Base-by-base conservation (phyloP, 805 yeast species). In the Vanderwaltozyma tropicalis region DNA sequence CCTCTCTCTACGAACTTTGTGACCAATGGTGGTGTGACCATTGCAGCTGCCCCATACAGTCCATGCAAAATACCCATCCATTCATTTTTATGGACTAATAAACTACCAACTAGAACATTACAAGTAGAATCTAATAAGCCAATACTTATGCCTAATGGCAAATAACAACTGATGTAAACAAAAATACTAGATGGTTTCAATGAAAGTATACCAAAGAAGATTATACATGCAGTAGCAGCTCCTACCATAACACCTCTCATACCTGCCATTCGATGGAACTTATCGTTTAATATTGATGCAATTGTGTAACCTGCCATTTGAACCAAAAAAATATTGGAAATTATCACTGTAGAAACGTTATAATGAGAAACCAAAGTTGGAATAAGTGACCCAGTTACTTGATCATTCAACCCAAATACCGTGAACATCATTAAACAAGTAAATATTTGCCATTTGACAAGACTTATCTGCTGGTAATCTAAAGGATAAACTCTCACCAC, bases 11-110 rank as follows among this genome's bases (percentile, higher is more conserved):
- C 57, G 36, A 64, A 53, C 35, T 51, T 44, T 0, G 84, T 73
- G 3, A 80, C 78, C 22, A 77, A 52, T 15, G 83, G 68, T 2
- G 94, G 88, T 2, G 85, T 69, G 1, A 77, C 45, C 32, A 83
- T 76, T 1, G 87, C 84, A 2, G 88, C 87, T 3, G 75, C 47
- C 1, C 94, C 94, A 55, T 80, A 82, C 12, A 66, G 52, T 1
- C 84, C 88, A 59, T 82, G 92, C 41, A 72, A 62, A 19, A 66
- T 55, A 1, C 88, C 83, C 58, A 80, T 65, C 41, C 72, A 64
- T 37, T 69, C 72, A 33, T 80, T 75, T 34, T 74, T 68, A 41
- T 74, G 72, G 18, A 66, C 66, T 27, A 44, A 40, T 13, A 59
- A 41, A 31, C 47, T 54, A 2, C 63, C 63, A 28, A 60, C 44